These are phyloP conservation scores for Penicillium coffeae DNA, from an alignment of 495 filamentous ascomycete species.

Conservation along the genomic window DNA sequence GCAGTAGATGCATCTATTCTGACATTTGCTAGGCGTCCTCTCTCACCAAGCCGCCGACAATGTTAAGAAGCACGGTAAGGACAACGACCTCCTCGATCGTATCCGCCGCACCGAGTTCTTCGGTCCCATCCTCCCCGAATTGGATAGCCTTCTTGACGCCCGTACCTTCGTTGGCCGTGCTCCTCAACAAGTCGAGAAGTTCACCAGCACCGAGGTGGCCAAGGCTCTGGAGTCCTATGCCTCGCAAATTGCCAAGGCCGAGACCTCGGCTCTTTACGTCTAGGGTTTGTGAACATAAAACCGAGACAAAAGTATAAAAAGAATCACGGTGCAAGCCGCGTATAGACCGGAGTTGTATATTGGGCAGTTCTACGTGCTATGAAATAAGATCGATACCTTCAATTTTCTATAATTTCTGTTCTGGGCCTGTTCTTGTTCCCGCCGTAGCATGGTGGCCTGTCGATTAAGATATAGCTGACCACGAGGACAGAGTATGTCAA, in stretches of 20 bases:
- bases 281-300: constrained; percentile 20
- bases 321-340: not conserved
- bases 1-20: too few species aligned
- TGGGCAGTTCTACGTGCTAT: constrained; percentile 12
- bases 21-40: constrained; percentile 76
- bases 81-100: constrained; percentile 81
- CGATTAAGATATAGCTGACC: too few species aligned
- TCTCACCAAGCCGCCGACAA: constrained; percentile 77
- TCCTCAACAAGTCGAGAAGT: constrained; percentile 55
- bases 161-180: constrained; percentile 64
- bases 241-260: constrained; percentile 32
- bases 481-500: too few species aligned
- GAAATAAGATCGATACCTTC: constrained; percentile 17
- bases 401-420: constrained; percentile 1
- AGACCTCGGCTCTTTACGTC: constrained; percentile 51
- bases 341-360: constrained; percentile 14
- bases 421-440: too few species aligned
- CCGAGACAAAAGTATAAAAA: not conserved
- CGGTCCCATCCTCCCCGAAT: constrained; percentile 68
- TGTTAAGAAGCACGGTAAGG: constrained; percentile 75
- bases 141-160: constrained; percentile 70
- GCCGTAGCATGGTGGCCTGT: too few species aligned
- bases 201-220: constrained; percentile 52
- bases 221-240: constrained; percentile 50
- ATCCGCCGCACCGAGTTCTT: constrained; percentile 77